Percentiles rank a stretch among this genome's conserved stretches.
Conservation (phyloP, 2,329 filamentous ascomycete genomes). For the Ophiosphaerella narmari region DNA sequence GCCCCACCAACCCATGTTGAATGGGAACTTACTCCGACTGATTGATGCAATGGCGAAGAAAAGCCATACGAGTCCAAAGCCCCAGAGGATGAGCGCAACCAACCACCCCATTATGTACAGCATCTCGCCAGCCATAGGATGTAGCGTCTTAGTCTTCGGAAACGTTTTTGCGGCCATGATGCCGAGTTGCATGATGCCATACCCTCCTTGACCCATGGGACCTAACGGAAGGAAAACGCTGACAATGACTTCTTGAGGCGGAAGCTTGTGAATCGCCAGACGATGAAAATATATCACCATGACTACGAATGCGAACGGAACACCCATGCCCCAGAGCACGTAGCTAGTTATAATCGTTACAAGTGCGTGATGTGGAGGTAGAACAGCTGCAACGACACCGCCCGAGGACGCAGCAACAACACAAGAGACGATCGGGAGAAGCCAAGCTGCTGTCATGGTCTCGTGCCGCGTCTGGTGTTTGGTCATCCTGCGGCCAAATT, state of each 20-base stretch:
- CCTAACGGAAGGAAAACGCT: slow-evolving; percentile 70
- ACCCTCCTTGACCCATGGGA: slow-evolving; percentile 69
- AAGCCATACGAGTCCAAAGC: slow-evolving; percentile 60
- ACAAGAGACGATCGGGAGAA: slow-evolving; percentile 68
- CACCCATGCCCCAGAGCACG: slow-evolving; percentile 69
- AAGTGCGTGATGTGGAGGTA: slow-evolving; percentile 60
- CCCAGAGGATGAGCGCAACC: slow-evolving; percentile 59
- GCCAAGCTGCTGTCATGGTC: slow-evolving; percentile 65
- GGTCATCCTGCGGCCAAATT: slow-evolving; percentile 27
- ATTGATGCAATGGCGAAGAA: slow-evolving; percentile 58
- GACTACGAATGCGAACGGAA: slow-evolving; percentile 63
- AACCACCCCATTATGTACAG: slow-evolving; percentile 63
- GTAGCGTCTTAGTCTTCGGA: slow-evolving; percentile 42
- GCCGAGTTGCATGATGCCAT: slow-evolving; percentile 58
- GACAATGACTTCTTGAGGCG: slow-evolving; percentile 68
- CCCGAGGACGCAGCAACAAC: slow-evolving; percentile 69
- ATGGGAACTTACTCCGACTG: slow-evolving; percentile 54
- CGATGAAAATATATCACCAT: slow-evolving; percentile 72
- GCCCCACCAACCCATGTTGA: slow-evolving; percentile 68
- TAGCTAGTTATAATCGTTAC: slow-evolving; percentile 67
- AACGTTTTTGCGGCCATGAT: slow-evolving; percentile 51
- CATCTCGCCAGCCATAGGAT: slow-evolving; percentile 54
- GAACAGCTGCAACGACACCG: slow-evolving; percentile 62
- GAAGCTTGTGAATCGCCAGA: slow-evolving; percentile 68
- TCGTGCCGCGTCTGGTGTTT: slow-evolving; percentile 31